These are phyloP conservation scores for Arabis hirsuta DNA, from an alignment of 345 rosid genomes.

Conservation along the genomic window DNA sequence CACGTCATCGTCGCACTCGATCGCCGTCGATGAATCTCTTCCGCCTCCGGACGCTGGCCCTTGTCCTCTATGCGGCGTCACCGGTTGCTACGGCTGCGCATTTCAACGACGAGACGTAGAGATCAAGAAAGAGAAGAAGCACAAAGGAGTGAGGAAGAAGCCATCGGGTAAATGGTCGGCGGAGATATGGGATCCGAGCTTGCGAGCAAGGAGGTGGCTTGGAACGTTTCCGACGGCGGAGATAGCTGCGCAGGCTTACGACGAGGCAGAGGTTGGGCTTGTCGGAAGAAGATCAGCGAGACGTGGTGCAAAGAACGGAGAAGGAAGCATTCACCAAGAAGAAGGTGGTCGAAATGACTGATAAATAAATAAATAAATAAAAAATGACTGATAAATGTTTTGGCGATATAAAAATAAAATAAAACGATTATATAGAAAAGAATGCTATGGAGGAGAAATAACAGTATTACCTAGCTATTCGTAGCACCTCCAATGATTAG, in stretches of 20 bases:
- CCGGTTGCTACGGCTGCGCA: slow-evolving; percentile 27
- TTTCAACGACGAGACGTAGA: slow-evolving; percentile 20
- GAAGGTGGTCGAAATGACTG: background rate
- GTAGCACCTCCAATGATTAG: no score
- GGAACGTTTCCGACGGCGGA: slow-evolving; percentile 29
- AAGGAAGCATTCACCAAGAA: background rate
- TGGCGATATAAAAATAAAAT: background rate
- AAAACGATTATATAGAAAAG: no score
- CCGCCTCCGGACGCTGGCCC: slow-evolving; percentile 21
- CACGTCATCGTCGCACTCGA: background rate
- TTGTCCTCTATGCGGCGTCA: slow-evolving; percentile 23
- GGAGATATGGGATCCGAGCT: slow-evolving; percentile 36
- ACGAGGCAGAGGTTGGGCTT: slow-evolving; percentile 1
- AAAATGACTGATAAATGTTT: no score
- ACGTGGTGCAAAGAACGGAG: background rate
- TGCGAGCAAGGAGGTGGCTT: slow-evolving; percentile 16
- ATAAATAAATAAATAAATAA: no score
- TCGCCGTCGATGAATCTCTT: background rate
- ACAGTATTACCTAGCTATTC: no score
- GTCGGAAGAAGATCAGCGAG: background rate
- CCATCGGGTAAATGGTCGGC: slow-evolving; percentile 42
- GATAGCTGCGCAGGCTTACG: slow-evolving; percentile 21
- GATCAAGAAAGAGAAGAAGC: slow-evolving; percentile 18
- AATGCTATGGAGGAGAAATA: no score
- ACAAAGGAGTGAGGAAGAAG: slow-evolving; percentile 36